Conservation (phyloP, 164 flowering plant species). For the Euptelea pleiosperma region DNA sequence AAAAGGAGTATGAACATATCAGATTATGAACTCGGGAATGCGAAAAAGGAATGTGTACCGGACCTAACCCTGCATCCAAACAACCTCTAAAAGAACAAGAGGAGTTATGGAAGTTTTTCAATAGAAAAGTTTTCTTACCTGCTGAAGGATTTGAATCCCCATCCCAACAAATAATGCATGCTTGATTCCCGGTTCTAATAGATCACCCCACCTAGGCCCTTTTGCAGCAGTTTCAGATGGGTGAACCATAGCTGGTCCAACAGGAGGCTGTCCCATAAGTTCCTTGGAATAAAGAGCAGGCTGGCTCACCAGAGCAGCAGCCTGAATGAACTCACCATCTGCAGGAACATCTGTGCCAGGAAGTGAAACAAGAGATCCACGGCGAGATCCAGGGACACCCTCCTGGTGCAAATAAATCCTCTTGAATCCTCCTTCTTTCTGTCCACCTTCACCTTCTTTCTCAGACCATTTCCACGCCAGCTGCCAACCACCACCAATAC, state of each 20-base stretch:
- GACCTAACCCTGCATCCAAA: no score
- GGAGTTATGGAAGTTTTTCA: background rate
- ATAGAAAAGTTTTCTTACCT: conserved; percentile 28
- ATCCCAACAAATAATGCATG: conserved; percentile 55
- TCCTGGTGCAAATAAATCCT: conserved; percentile 57
- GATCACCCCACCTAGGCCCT: conserved; percentile 42
- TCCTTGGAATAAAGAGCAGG: conserved; percentile 51
- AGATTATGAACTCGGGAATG: no score
- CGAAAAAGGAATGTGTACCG: no score
- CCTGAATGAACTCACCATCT: conserved; percentile 41
- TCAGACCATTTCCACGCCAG: conserved; percentile 55
- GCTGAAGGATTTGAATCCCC: conserved; percentile 60
- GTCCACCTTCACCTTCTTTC: conserved; percentile 45
- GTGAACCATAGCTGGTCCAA: conserved; percentile 55
- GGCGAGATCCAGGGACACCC: conserved; percentile 38
- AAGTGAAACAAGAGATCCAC: conserved; percentile 52
- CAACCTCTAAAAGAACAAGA: background rate
- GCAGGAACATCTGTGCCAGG: conserved; percentile 33
- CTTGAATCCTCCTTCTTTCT: conserved; percentile 46
- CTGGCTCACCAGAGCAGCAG: conserved; percentile 59
- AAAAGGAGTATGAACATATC: no score
- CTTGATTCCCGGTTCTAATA: conserved; percentile 56
- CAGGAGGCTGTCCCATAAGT: conserved; percentile 39
- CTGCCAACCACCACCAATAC: conserved; percentile 71
- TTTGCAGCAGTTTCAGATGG: conserved; percentile 40